phyloP scores from a whole-genome alignment of 1,284 basidiomycete species.

The Malassezia obtusa region DNA sequence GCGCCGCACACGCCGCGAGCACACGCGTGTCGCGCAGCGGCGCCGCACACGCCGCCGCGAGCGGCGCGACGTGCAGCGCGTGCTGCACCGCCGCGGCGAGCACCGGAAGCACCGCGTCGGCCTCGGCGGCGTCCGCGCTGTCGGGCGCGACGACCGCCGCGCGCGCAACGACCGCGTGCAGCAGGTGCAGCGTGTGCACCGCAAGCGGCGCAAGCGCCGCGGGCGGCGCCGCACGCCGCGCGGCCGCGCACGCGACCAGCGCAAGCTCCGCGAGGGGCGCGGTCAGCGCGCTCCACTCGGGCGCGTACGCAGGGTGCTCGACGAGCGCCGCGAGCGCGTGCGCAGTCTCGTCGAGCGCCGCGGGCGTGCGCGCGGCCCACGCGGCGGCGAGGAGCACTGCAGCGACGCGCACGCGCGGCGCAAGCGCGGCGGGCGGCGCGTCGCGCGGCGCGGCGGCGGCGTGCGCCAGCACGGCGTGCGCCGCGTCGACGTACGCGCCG shows the following conservation, averaged over 20 bases:
- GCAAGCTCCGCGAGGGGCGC: conserved; percentile 7
- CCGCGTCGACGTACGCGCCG: neutral
- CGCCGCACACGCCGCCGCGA: conserved; percentile 1
- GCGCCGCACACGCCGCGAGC: neutral
- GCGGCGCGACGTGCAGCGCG: neutral
- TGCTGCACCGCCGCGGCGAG: conserved; percentile 20
- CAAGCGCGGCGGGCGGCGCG: conserved; percentile 1
- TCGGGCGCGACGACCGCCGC: neutral
- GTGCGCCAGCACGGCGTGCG: neutral
- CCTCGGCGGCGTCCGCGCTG: neutral
- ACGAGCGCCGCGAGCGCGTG: neutral
- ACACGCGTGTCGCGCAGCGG: conserved; percentile 3
- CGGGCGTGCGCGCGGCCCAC: neutral
- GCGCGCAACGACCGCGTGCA: neutral
- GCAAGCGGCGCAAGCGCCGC: neutral
- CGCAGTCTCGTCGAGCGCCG: neutral
- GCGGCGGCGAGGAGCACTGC: conserved; percentile 8
- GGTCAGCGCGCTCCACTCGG: neutral
- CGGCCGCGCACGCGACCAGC: neutral
- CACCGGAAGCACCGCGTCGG: conserved; percentile 16
- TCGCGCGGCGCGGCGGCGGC: neutral
- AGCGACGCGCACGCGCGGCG: neutral
- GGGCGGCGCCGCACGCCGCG: neutral
- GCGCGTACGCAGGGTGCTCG: conserved; percentile 3
- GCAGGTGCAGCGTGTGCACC: neutral